A percentile compares a stretch with the other conserved stretches of the same genome.
These are phyloP conservation scores for Neurospora sp. DNA, from an alignment of 495 filamentous ascomycete species.

Conservation along the genomic window DNA sequence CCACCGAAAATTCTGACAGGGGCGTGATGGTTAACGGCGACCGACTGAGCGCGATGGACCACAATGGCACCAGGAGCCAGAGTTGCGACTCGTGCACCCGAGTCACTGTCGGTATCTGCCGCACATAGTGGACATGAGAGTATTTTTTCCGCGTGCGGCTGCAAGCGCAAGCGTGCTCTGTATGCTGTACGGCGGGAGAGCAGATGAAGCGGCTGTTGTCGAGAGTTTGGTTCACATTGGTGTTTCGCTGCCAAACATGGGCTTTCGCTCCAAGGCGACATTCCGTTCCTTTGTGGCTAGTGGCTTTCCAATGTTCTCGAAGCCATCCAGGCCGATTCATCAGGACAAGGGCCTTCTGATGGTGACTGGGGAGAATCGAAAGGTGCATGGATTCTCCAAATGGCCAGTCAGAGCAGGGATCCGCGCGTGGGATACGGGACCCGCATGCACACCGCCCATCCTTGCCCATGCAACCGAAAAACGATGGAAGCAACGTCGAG, in stretches of 20 bases:
- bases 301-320: background rate
- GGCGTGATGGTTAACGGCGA: background rate
- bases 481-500: conserved; percentile 3
- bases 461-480: conserved; percentile 18
- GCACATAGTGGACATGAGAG: background rate
- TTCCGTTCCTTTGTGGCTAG: background rate
- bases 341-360: background rate
- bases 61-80: background rate
- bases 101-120: background rate
- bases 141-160: background rate
- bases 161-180: background rate
- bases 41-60: background rate
- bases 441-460: conserved; percentile 20
- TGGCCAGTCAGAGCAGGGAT: conserved; percentile 8
- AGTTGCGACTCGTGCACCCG: background rate
- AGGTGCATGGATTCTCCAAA: conserved; percentile 20
- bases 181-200: background rate
- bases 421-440: conserved; percentile 4
- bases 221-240: background rate
- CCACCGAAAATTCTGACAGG: background rate
- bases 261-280: background rate
- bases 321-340: background rate
- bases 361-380: conserved; percentile 1
- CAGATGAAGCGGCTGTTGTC: background rate
- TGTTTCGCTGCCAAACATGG: background rate